Conservation (phyloP, 805 yeast genomes). For the Cyberlindnera suaveolens region DNA sequence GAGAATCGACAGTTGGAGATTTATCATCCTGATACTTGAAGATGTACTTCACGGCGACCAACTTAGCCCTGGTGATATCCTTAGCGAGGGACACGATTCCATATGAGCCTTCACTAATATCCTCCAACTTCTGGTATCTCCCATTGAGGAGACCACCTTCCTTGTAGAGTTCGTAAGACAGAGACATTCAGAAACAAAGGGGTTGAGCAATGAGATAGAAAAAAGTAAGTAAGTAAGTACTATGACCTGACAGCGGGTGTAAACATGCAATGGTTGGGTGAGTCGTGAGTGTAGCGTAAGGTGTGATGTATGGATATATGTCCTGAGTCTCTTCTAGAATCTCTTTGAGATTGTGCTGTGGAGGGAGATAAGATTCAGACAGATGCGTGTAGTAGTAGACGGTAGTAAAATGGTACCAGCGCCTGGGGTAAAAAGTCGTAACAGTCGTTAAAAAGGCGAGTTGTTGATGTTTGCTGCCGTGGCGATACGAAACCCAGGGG, state of each 20-base stretch:
- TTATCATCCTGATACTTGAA: constrained; percentile 46
- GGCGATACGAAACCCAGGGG: no score
- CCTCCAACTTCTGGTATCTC: constrained; percentile 62
- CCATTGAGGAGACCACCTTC: constrained; percentile 48
- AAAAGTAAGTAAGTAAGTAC: background rate
- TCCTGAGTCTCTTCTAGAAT: background rate
- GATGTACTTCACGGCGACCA: constrained; percentile 85
- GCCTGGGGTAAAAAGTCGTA: no score
- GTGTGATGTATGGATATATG: background rate
- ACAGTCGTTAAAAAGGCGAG: no score
- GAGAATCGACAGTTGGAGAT: constrained; percentile 21
- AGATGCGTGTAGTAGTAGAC: background rate
- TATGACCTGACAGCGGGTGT: background rate
- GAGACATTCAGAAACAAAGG: constrained; percentile 5
- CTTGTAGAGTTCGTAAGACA: constrained; percentile 32
- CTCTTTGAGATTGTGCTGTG: constrained; percentile 3
- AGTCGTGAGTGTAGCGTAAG: background rate
- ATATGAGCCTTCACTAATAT: constrained; percentile 87
- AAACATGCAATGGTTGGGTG: background rate
- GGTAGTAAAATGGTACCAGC: background rate
- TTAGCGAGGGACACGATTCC: constrained; percentile 87
- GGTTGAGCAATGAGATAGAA: background rate
- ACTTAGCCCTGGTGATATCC: constrained; percentile 43
- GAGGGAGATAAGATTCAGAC: background rate
- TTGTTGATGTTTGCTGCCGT: no score